phyloP scores from a whole-genome alignment of 306 rosid genomes.

The Styphnolobium japonicum region DNA sequence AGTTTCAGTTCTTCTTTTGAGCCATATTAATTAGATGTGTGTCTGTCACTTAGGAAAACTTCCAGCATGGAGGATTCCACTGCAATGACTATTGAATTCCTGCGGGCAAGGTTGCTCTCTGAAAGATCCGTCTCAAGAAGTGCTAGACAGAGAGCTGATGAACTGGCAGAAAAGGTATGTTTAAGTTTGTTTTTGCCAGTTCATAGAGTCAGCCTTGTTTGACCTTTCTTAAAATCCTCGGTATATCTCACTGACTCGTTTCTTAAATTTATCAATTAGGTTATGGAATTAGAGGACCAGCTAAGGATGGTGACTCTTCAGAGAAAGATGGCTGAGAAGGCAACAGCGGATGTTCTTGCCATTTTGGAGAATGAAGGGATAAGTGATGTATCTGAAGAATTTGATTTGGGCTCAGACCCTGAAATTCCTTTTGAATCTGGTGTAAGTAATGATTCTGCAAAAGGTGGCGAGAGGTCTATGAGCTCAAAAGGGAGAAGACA shows the following conservation, averaged over 20 bases:
- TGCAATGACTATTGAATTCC: conserved; percentile 78
- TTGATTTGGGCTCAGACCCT: conserved; percentile 67
- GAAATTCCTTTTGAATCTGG: conserved; percentile 64
- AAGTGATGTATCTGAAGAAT: conserved; percentile 68
- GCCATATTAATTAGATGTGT: conserved; percentile 24
- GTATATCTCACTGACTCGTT: too few relatives aligned
- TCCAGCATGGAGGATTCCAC: conserved; percentile 63
- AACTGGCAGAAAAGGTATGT: conserved; percentile 69
- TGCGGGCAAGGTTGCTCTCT: conserved; percentile 82
- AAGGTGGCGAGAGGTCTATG: conserved; percentile 37
- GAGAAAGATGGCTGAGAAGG: conserved; percentile 94
- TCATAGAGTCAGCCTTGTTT: conserved; percentile 20
- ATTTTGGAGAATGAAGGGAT: conserved; percentile 79
- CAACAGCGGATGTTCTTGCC: conserved; percentile 84
- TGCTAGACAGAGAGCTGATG: conserved; percentile 82
- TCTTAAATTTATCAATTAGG: conserved; percentile 43
- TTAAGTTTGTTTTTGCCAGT: conserved; percentile 16
- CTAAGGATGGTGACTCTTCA: conserved; percentile 68
- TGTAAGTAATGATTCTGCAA: conserved; percentile 36
- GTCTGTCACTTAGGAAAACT: conserved; percentile 35
- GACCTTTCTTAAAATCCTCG: neutral
- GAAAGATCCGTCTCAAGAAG: conserved; percentile 89
- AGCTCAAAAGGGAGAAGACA: conserved; percentile 42
- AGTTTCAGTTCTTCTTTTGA: neutral
- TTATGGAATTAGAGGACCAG: conserved; percentile 78